phyloP scores from a whole-genome alignment of 2,329 filamentous ascomycete genomes.

The Ramichloridium luteum region DNA sequence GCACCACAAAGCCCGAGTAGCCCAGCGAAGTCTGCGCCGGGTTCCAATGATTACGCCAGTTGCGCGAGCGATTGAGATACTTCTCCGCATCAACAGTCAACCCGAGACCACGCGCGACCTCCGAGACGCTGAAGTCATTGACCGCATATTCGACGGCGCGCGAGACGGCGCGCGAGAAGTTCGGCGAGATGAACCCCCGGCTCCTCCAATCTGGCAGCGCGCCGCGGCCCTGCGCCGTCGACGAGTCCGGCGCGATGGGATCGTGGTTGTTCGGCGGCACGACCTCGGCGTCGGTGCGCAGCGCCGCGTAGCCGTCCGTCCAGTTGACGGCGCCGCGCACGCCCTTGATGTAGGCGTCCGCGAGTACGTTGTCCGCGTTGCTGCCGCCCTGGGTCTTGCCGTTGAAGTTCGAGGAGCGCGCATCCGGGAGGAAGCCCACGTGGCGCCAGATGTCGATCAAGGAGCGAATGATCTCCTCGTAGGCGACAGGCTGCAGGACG shows the following conservation, averaged over 20 bases:
- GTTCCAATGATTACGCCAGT: conserved; percentile 65
- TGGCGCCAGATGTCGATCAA: conserved; percentile 55
- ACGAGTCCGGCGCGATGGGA: conserved; percentile 44
- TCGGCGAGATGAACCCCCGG: conserved; percentile 52
- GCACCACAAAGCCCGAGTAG: conserved; percentile 54
- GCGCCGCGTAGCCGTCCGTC: conserved; percentile 47
- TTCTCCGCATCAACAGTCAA: conserved; percentile 38
- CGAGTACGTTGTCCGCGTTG: conserved; percentile 58
- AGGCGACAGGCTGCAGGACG: conserved; percentile 50
- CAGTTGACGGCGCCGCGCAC: conserved; percentile 51
- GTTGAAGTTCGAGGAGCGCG: conserved; percentile 55
- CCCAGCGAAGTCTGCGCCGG: conserved; percentile 41
- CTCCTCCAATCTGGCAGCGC: conserved; percentile 55
- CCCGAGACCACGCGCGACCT: conserved; percentile 48
- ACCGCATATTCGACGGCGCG: conserved; percentile 54
- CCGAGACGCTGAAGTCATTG: conserved; percentile 56
- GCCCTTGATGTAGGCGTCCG: conserved; percentile 59
- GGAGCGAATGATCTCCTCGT: conserved; percentile 54
- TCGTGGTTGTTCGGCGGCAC: conserved; percentile 48
- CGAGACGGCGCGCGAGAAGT: conserved; percentile 52
- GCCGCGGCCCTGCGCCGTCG: conserved; percentile 54
- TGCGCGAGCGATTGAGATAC: conserved; percentile 50
- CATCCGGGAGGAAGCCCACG: conserved; percentile 59
- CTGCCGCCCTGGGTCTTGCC: conserved; percentile 56
- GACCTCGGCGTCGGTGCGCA: conserved; percentile 54